phyloP scores from a whole-genome alignment of 192 early-diverging fungal genomes.

The Mortierella antarctica region DNA sequence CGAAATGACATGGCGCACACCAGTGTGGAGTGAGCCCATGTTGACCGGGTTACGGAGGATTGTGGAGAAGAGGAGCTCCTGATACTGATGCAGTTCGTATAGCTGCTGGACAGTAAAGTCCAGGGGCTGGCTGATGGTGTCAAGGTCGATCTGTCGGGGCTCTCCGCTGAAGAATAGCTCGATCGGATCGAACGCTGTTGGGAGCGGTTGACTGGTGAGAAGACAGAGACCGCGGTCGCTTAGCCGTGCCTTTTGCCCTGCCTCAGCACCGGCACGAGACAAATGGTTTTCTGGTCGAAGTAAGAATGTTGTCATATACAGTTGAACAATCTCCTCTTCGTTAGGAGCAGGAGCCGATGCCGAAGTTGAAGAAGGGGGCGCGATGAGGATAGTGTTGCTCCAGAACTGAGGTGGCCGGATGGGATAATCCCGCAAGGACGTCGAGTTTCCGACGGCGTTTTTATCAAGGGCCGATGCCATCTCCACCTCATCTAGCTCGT shows the following conservation, averaged over 20 bases:
- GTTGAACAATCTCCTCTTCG: not conserved
- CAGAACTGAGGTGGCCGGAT: conserved; percentile 43
- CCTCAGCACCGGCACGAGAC: no score
- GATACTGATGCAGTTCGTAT: not conserved
- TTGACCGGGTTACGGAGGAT: conserved; percentile 13
- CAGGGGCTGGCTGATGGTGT: not conserved
- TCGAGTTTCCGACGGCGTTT: not conserved
- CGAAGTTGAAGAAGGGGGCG: conserved; percentile 43
- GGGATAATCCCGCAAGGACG: conserved; percentile 18
- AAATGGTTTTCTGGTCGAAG: not conserved
- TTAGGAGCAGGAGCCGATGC: no score
- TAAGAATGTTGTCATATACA: not conserved
- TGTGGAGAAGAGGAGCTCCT: not conserved
- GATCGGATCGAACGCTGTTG: conserved; percentile 18
- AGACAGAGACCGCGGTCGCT: conserved; percentile 26
- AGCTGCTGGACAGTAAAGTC: not conserved
- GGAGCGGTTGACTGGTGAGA: conserved; percentile 5
- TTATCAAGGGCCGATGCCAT: conserved; percentile 10
- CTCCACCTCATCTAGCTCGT: not conserved
- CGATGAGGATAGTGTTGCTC: conserved; percentile 31
- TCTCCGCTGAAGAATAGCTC: conserved; percentile 14
- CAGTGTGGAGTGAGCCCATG: conserved; percentile 3
- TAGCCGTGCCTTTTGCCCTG: conserved; percentile 13
- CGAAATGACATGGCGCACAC: conserved; percentile 14
- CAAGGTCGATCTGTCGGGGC: not conserved